Base-by-base conservation (phyloP, 2,329 filamentous ascomycete species). In the Aspergillus hiratsukae region DNA sequence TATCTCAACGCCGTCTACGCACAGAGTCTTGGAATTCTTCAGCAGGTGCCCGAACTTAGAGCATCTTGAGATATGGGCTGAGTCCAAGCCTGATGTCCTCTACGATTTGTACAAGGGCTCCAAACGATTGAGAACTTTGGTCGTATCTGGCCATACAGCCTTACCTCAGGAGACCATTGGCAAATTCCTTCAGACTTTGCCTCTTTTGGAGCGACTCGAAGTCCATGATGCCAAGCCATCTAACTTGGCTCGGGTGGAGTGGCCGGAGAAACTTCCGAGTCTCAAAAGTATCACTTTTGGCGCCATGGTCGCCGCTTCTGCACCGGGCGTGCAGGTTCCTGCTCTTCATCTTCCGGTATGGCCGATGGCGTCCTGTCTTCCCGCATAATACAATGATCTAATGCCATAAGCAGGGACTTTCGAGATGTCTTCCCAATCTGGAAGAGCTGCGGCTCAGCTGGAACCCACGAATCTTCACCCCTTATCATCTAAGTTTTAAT, bases 31-130 rank as follows among this genome's bases (percentile, higher is more conserved):
- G 17, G 66, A 72, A 37, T 66, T 69, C 31, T 41, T 74, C 5
- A 70, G 71, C 56, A 62, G 71, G 49, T 76, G 72, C 49, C 68
- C 67, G 3, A 63, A 65, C n/a, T 43, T 76, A 1, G 66, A 68
- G 49, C 59, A 69, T 53, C 64, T 74, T 17, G 67, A 73, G 8
- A 55, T 74, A 4, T 60, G 61, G 55, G 61, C 58, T 4, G 50
- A 56, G 1, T 62, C 64, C 43, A 53, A 59, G 6, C 52, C 58
- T 9, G 57, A 64, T 17, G 62, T 58, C 0, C 61, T 72, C 27
- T 67, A 66, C 40, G 52, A 62, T 7, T 62, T 67, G 10, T 70
- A 72, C 48, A 65, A 64, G 55, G 50, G 57, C 37, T 66, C 61
- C 49, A 68, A 64, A 21, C 58, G 55, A 3, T 50, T 73, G 3